Evolutionary conservation across 768 basidiomycete genomes (phyloP), one percentile per base, ranked within the genome.

Genomic region (Rhodosporidiobolus sp.): DNA sequence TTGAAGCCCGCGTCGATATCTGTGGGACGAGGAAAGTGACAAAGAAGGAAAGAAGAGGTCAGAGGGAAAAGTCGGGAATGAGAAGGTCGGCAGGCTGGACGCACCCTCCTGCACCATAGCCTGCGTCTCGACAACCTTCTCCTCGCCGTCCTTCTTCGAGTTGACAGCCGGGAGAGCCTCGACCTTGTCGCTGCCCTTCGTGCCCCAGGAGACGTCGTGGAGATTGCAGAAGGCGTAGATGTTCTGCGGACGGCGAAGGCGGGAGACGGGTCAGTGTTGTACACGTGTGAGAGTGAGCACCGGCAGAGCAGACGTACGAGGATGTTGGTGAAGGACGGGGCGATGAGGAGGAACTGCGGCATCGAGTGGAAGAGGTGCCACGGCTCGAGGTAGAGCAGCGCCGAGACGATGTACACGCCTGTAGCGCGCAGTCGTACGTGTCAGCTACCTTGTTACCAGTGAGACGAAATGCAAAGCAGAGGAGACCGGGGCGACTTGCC

Each of bases 291-390:
- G 49, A 49, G 32, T 0, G 49, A 26, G 5, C 11, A 43, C 38
- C 19, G 10, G 43, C 9, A 46, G 30, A 4, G 45, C 32, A 7
- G 28, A 46, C 66, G 35, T 17, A 72, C 70, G 30, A 79, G 86
- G 56, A 98, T 89, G 80, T 96, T 97, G 48, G 89, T 94, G 83
- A 95, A 95, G 77, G 90, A 91, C 1, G 92, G 91, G 19, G 95
- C 95, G 68, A 98, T 81, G 78, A 88, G 88, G 61, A 95, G 83
- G 80, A 94, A 95, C 80, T 94, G 94, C 77, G 89, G 83, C 85
- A 96, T 93, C 77, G 91, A 93, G 34, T 91, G 91, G 82, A 94
- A 88, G 88, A 98, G 90, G 82, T 97, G 94, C 94, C 94, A 97
- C 9, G 94, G 94, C 82, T 97, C 94, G 73, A 91, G 54, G 68